Percentiles rank a stretch among this genome's conserved stretches.
These are phyloP conservation scores for Paraphoma chrysanthemicola DNA, from an alignment of 2,329 filamentous ascomycete species.

Conservation along the genomic window DNA sequence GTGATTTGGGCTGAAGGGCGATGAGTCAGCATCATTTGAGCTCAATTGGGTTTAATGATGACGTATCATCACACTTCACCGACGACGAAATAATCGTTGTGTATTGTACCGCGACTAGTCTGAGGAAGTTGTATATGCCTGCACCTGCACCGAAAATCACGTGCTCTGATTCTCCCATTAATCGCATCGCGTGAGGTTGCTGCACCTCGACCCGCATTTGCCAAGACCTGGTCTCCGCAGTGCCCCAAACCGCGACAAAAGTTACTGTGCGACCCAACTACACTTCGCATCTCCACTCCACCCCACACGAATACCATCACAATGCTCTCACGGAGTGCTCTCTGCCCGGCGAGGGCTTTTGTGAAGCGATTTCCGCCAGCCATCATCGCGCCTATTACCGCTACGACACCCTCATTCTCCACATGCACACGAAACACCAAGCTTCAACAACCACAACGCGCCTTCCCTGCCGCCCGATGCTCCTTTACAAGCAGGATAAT, in stretches of 20 bases:
- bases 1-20: neutral
- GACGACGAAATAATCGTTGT: too few relatives aligned
- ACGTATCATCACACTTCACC: neutral
- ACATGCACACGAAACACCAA: slow-evolving; percentile 35
- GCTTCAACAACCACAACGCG: slow-evolving; percentile 18
- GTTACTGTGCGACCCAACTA: neutral
- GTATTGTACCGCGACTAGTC: too few relatives aligned
- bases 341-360: slow-evolving; percentile 41
- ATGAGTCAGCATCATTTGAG: neutral
- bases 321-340: slow-evolving; percentile 41
- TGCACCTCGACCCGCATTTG: neutral
- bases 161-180: neutral
- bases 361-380: slow-evolving; percentile 35
- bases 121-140: too few relatives aligned
- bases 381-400: slow-evolving; percentile 29
- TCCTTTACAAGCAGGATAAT: slow-evolving; percentile 8
- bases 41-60: neutral
- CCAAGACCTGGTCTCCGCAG: slow-evolving; percentile 5
- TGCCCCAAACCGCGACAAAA: slow-evolving; percentile 3
- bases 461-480: slow-evolving; percentile 7
- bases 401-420: slow-evolving; percentile 34
- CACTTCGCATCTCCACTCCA: neutral
- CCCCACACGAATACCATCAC: slow-evolving; percentile 5
- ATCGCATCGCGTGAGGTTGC: neutral
- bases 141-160: neutral